Conservation (phyloP, 169 alveolate genomes). For the Plasmodium ovale region DNA sequence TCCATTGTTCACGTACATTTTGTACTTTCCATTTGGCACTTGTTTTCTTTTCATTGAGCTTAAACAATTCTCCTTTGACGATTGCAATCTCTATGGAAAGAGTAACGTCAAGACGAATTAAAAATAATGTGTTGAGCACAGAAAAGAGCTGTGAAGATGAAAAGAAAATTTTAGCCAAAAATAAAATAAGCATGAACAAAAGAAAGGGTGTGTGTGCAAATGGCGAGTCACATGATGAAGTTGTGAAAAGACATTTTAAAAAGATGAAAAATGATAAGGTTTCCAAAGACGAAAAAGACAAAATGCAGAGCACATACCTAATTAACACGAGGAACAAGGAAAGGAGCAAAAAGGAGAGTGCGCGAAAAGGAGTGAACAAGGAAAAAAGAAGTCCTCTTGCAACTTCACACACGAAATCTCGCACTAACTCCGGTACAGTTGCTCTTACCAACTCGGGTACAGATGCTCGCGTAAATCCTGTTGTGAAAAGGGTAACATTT, state of each 20-base stretch:
- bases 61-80: no score
- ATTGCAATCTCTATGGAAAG: constrained; percentile 55
- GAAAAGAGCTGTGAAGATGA: constrained; percentile 37
- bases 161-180: constrained; percentile 25
- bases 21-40: no score
- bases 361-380: constrained; percentile 30
- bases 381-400: constrained; percentile 26
- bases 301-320: constrained; percentile 25
- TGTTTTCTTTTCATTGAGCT: no score
- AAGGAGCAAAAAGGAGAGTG: constrained; percentile 11
- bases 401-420: no score
- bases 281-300: constrained; percentile 44
- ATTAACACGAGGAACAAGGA: constrained; percentile 51
- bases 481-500: constrained; percentile 1
- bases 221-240: constrained; percentile 18
- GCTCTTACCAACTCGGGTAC: no score
- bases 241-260: constrained; percentile 18
- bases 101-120: constrained; percentile 42
- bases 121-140: constrained; percentile 36
- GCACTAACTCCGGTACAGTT: no score
- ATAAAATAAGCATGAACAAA: constrained; percentile 40
- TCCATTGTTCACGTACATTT: no score
- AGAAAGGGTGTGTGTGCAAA: constrained; percentile 25
- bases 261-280: constrained; percentile 52
- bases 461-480: no score